Evolutionary conservation across 352 stramenopile species (phyloP), one percentile per base, ranked within the genome.

Genomic region (Phytophthora palmivora): DNA sequence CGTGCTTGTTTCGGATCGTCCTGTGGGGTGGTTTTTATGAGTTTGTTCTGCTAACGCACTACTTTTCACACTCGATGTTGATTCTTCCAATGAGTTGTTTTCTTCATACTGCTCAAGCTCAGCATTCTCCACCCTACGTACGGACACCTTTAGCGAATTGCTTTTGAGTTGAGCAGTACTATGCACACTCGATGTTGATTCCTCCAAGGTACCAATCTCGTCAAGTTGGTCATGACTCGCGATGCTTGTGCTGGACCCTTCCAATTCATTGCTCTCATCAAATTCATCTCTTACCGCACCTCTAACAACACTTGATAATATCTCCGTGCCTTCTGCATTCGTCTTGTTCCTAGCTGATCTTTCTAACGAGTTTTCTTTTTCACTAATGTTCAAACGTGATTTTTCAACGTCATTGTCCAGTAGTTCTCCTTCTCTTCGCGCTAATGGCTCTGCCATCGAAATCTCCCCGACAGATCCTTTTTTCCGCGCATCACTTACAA

Each of bases 341-440:
- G 43, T 22, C 18, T 46, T 26, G 33, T 41, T 22, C 28, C n/a
- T n/a, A n/a, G n/a, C n/a, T n/a, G n/a, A n/a, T n/a, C n/a, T n/a
- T n/a, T n/a, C n/a, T n/a, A n/a, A 19, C 32, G 58, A 66, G 1
- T 55, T 24, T 43, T 61, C 50, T 24, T 63, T 45, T 18, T 19
- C 32, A 15, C 32, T 36, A 10, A 28, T 28, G 24, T 6, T 28
- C 6, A 6, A 28, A 6, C 6, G 24, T 28, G 24, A 28, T 28
- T 28, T 28, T 28, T 6, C 7, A 8, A 8, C 14, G 24, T 51
- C 19, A 33, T 32, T 24, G 8, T 15, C 32, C 4, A 46, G 9
- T 28, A 28, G 24, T 14, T 12, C 43, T 33, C 43, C 32, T 21
- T 1, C 14, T 16, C 44, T 5, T 4, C 50, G 55, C 19, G 24